Conservation (phyloP, 225 moss, liverwort and hornwort species). For the Sphagnum contortum region DNA sequence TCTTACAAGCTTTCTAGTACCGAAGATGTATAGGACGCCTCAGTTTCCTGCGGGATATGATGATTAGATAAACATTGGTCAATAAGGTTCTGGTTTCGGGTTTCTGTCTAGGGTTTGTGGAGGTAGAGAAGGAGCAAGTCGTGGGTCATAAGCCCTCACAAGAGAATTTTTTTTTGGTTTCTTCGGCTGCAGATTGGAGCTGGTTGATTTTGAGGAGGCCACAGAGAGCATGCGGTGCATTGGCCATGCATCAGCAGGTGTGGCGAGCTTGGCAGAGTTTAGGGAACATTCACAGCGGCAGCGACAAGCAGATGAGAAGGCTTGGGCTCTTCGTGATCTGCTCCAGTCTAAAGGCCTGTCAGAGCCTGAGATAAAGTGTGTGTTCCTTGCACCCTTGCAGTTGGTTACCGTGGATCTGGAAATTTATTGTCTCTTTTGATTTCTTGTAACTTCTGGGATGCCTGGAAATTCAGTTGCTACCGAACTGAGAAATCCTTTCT, state of each 20-base stretch:
- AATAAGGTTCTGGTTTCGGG: neutral
- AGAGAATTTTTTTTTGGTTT: neutral
- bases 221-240: slow-evolving; percentile 54
- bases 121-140: neutral
- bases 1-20: neutral
- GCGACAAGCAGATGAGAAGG: slow-evolving; percentile 33
- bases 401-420: too few species aligned
- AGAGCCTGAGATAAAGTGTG: slow-evolving; percentile 37
- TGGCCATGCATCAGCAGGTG: slow-evolving; percentile 41
- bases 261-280: slow-evolving; percentile 47
- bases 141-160: neutral
- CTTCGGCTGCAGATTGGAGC: slow-evolving; percentile 24
- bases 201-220: slow-evolving; percentile 48
- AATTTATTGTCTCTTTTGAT: too few species aligned
- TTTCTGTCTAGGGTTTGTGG: neutral
- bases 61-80: neutral
- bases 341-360: slow-evolving; percentile 48
- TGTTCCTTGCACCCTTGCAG: too few species aligned
- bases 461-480: too few species aligned
- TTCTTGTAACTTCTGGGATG: too few species aligned
- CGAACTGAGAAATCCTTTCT: too few species aligned
- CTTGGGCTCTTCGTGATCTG: slow-evolving; percentile 38
- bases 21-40: too few species aligned
- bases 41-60: neutral
- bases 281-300: slow-evolving; percentile 30